Percentiles rank a stretch among this genome's conserved stretches.
Evolutionary conservation across 2,329 filamentous ascomycete genomes (phyloP).

Genomic region (Proliferodiscus dingleyae): DNA sequence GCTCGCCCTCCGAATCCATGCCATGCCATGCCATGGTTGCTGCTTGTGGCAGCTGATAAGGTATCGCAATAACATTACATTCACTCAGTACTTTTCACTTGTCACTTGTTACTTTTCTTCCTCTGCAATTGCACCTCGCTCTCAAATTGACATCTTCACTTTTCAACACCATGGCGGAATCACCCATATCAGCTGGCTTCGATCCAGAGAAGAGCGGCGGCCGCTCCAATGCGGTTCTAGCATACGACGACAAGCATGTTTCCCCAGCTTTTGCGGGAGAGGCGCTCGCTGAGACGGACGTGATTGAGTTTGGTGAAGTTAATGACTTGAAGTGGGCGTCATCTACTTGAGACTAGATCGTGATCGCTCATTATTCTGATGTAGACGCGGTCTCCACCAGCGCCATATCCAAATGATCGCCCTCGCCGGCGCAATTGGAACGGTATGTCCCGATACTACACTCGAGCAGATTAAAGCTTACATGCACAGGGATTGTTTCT

Average conservation of each 20-base stretch:
- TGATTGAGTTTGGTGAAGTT: slow-evolving; percentile 15
- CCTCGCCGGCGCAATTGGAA: slow-evolving; percentile 42
- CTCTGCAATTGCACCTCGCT: background rate
- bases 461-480: background rate
- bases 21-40: too few species aligned
- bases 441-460: slow-evolving; percentile 20
- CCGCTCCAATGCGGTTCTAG: slow-evolving; percentile 1
- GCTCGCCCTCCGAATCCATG: too few species aligned
- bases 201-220: slow-evolving; percentile 11
- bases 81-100: too few species aligned
- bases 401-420: slow-evolving; percentile 41
- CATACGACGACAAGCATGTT: slow-evolving; percentile 1
- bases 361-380: slow-evolving; percentile 11
- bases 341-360: background rate
- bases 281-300: slow-evolving; percentile 1
- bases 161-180: slow-evolving; percentile 9
- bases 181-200: slow-evolving; percentile 8
- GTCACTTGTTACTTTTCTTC: background rate
- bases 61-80: background rate
- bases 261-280: slow-evolving; percentile 4
- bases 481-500: slow-evolving; percentile 18
- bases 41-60: background rate
- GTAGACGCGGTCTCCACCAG: slow-evolving; percentile 40
- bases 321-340: slow-evolving; percentile 16
- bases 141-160: background rate